Evolutionary conservation across 2,329 filamentous ascomycete species (phyloP), one percentile per base, ranked within the genome.

Genomic region (Chrysosporium keratinophilum): DNA sequence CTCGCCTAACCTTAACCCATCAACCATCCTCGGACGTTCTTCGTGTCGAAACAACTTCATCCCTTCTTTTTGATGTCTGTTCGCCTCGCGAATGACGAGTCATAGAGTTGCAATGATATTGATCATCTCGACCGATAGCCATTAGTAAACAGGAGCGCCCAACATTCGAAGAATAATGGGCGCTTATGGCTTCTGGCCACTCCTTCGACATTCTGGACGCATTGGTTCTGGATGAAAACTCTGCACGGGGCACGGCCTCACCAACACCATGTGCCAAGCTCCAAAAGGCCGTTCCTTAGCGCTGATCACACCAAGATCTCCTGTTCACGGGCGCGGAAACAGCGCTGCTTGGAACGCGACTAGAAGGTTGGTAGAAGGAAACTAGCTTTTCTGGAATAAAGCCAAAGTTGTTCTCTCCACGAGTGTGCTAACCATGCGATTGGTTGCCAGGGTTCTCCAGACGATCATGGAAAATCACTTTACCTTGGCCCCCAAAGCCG

Each of bases 361-460:
- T 45, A 52, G 50, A 52, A 52, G 50, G 23, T 45, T 34, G 23
- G 50, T 52, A 19, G 50, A 52, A 52, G 40, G 31, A 52, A 52
- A 4, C 45, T 52, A 28, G 33, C 40, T 37, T 47, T 34, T 47
- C 14, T 31, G 19, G 19, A 23, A 19, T 3, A 19, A 15, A 23
- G 20, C 19, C 41, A 14, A 44, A 19, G 35, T 12, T 37, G 35
- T 5, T 37, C 11, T 37, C 35, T 41, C 39, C 39, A 41, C 7
- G 17, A 17, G 7, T 41, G 7, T 41, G 14, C 17, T 47, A 12
- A 28, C 28, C 28, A 28, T n/a, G 12, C 42, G 6, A 23, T n/a
- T 14, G 42, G 12, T 15, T 5, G 35, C 39, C 40, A 45, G 50
- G 50, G 12, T 52, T 52, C 50, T 52, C 50, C 50, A 52, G 50